Percentiles rank a stretch among this genome's conserved stretches.
Evolutionary conservation across 2,329 filamentous ascomycete species (phyloP).

Genomic region (Thielaviopsis euricoi): DNA sequence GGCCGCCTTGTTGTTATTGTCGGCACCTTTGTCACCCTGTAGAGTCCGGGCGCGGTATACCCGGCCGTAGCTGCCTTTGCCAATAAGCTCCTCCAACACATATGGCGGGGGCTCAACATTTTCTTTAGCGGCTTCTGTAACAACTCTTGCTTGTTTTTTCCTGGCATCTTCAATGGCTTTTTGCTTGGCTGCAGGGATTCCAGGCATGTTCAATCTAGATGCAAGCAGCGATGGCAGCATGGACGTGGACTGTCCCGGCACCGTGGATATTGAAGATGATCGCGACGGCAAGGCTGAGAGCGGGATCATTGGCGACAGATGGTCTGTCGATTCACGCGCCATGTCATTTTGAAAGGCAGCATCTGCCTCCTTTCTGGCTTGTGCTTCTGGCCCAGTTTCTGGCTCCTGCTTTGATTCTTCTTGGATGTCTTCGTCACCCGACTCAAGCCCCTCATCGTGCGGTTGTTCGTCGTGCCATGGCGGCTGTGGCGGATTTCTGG

Average conservation of each 20-base stretch:
- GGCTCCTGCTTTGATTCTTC: neutral
- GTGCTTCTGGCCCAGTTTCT: neutral
- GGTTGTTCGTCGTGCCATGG: neutral
- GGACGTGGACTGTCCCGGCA: neutral
- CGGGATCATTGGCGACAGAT: neutral
- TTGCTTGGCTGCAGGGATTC: slow-evolving; percentile 32
- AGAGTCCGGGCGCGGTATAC: slow-evolving; percentile 47
- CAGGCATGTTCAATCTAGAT: slow-evolving; percentile 15
- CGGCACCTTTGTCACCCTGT: neutral
- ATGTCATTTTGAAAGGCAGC: neutral
- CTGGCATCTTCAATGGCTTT: slow-evolving; percentile 53
- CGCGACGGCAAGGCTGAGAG: neutral
- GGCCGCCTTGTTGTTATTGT: neutral
- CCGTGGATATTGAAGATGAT: neutral
- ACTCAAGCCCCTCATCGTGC: neutral
- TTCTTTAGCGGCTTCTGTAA: slow-evolving; percentile 42
- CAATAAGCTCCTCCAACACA: slow-evolving; percentile 54
- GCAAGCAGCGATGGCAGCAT: neutral
- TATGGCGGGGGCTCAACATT: slow-evolving; percentile 48
- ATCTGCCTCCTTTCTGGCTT: neutral
- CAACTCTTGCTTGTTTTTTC: slow-evolving; percentile 49
- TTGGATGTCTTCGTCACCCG: neutral
- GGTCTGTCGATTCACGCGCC: neutral
- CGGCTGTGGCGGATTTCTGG: neutral
- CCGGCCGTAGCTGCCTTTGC: slow-evolving; percentile 57